These are phyloP conservation scores for Solanum chiquidenum DNA, from an alignment of 257 asterid genomes.

Conservation along the genomic window DNA sequence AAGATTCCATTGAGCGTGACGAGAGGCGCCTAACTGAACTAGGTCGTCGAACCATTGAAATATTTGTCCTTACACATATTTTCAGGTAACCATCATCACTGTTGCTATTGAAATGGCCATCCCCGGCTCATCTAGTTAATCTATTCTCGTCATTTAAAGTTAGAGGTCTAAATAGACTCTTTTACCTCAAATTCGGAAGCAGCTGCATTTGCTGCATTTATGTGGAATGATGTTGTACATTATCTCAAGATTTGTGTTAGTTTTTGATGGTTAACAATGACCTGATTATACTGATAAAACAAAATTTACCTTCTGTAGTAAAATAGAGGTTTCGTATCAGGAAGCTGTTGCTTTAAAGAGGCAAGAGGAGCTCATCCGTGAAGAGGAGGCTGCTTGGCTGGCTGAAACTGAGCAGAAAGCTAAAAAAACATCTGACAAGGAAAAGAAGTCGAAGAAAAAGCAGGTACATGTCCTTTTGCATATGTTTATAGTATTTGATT, in stretches of 20 bases:
- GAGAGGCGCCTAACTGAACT: conserved; percentile 91
- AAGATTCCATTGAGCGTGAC: conserved; percentile 69
- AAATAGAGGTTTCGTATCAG: conserved; percentile 81
- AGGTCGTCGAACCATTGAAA: conserved; percentile 94
- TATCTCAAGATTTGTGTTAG: not conserved
- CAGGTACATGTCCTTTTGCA: conserved; percentile 30
- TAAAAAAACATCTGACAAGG: conserved; percentile 56
- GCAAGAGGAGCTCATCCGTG: conserved; percentile 95
- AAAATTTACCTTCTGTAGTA: conserved; percentile 26
- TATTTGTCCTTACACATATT: conserved; percentile 70
- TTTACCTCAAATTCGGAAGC: not conserved
- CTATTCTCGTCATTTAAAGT: not conserved
- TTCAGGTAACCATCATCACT: conserved; percentile 47
- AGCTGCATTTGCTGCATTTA: not conserved
- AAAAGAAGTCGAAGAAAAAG: conserved; percentile 53
- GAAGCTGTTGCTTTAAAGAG: conserved; percentile 83
- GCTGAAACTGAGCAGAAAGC: conserved; percentile 70
- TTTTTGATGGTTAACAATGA: not conserved
- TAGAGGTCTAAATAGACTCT: not conserved
- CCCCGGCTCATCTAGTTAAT: not conserved
- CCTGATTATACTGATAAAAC: not conserved
- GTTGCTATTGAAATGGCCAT: not conserved
- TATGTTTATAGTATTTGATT: not conserved
- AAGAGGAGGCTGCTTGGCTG: conserved; percentile 86
- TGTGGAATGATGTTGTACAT: not conserved